Percentiles rank a stretch among this genome's conserved stretches.
These are phyloP conservation scores for Trichosporon sp. DNA, from an alignment of 1,284 basidiomycete genomes.

Conservation along the genomic window DNA sequence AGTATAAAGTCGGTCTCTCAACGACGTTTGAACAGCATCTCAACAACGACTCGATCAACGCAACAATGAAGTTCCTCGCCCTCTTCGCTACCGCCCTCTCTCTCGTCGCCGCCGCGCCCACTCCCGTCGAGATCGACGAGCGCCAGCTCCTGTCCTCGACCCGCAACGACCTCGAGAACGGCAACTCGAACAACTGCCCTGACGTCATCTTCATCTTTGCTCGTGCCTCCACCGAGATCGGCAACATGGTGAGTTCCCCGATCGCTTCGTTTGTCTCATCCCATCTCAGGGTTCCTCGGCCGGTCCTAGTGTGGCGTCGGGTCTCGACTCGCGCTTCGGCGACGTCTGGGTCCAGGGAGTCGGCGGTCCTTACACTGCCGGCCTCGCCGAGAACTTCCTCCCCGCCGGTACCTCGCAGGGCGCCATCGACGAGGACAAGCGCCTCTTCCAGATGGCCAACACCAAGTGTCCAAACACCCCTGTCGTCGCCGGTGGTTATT, in stretches of 20 bases:
- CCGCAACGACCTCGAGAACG: conserved; percentile 16
- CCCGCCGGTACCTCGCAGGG: not conserved
- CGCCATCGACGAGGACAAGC: conserved; percentile 6
- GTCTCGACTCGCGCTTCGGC: not conserved
- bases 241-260: not conserved
- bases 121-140: not conserved
- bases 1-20: too few relatives aligned
- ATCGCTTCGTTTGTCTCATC: not conserved
- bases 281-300: not conserved
- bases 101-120: conserved; percentile 6
- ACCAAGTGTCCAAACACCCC: not conserved
- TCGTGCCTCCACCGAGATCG: conserved; percentile 8
- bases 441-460: conserved; percentile 1
- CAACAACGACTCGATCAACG: too few relatives aligned
- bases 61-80: conserved; percentile 21
- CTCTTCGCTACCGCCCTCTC: conserved; percentile 18
- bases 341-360: conserved; percentile 8
- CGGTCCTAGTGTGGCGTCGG: not conserved
- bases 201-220: conserved; percentile 14
- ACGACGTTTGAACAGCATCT: too few relatives aligned
- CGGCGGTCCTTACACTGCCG: not conserved
- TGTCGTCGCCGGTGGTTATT: not conserved
- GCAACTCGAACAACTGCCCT: conserved; percentile 10
- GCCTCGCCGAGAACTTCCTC: conserved; percentile 3
- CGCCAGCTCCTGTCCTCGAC: not conserved